These are phyloP conservation scores for Keithomyces neogunnii DNA, from an alignment of 2,329 filamentous ascomycete species.

Conservation along the genomic window DNA sequence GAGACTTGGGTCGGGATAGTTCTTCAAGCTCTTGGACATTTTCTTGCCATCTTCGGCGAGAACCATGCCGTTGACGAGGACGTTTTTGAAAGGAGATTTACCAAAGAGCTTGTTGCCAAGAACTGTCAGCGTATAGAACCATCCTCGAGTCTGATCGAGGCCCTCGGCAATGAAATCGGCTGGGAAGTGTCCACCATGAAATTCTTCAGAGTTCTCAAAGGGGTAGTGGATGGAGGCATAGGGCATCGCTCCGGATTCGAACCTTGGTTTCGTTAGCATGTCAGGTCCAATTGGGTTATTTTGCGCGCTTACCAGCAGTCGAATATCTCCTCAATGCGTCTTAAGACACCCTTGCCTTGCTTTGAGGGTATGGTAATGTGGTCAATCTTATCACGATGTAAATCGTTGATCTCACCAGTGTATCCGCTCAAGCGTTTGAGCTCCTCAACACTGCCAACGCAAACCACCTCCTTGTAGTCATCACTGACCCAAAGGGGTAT, in stretches of 20 bases:
- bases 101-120: conserved; percentile 17
- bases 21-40: conserved; percentile 21
- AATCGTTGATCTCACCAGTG: conserved; percentile 12
- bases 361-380: conserved; percentile 17
- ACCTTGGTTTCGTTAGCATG: conserved; percentile 6
- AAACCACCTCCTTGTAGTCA: conserved; percentile 17
- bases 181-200: conserved; percentile 14
- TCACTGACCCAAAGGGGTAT: conserved; percentile 19
- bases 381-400: conserved; percentile 19
- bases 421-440: conserved; percentile 17
- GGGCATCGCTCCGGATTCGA: conserved; percentile 19
- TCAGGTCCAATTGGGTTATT: neutral
- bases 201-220: conserved; percentile 15
- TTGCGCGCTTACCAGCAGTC: conserved; percentile 16
- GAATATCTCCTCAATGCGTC: conserved; percentile 18
- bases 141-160: conserved; percentile 19
- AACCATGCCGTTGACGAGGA: conserved; percentile 19
- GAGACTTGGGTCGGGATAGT: conserved; percentile 15
- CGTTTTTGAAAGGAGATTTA: conserved; percentile 18
- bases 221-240: conserved; percentile 18
- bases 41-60: conserved; percentile 20
- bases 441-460: conserved; percentile 15
- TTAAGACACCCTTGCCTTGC: conserved; percentile 15
- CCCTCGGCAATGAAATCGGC: conserved; percentile 20
- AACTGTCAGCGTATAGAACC: conserved; percentile 19